These are phyloP conservation scores for Boletus rex-veris DNA, from an alignment of 768 basidiomycete genomes.

Conservation along the genomic window DNA sequence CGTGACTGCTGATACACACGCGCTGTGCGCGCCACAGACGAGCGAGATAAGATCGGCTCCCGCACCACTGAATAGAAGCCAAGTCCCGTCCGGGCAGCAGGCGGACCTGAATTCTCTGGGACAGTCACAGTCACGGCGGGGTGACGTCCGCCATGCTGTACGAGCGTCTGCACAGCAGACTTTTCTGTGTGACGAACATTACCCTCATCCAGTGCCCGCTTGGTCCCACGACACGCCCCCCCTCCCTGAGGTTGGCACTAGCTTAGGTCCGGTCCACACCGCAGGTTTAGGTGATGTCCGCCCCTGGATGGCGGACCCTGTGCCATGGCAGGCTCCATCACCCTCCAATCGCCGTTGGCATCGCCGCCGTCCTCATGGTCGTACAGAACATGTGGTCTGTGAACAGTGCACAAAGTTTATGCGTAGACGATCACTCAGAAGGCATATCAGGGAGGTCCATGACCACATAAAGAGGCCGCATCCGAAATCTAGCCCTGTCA, in stretches of 20 bases:
- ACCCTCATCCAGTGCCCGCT: background rate
- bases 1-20: background rate
- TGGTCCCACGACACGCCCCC: background rate
- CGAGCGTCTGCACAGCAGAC: conserved; percentile 8
- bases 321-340: conserved; percentile 4
- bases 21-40: background rate
- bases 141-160: conserved; percentile 20
- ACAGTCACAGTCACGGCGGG: background rate
- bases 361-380: background rate
- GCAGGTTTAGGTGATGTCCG: background rate
- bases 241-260: background rate
- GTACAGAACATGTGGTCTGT: background rate
- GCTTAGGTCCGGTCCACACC: background rate
- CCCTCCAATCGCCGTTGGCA: background rate
- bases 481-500: background rate
- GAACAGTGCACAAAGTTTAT: conserved; percentile 12
- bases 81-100: conserved; percentile 11
- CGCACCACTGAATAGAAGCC: background rate
- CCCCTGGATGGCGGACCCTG: conserved; percentile 1
- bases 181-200: background rate
- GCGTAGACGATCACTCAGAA: conserved; percentile 14
- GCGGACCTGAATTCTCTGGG: background rate
- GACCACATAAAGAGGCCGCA: conserved; percentile 14
- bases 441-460: conserved; percentile 23
- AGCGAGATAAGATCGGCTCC: background rate